Base-by-base conservation (phyloP, 2,329 filamentous ascomycete genomes). In the Didymellaceae sp. region DNA sequence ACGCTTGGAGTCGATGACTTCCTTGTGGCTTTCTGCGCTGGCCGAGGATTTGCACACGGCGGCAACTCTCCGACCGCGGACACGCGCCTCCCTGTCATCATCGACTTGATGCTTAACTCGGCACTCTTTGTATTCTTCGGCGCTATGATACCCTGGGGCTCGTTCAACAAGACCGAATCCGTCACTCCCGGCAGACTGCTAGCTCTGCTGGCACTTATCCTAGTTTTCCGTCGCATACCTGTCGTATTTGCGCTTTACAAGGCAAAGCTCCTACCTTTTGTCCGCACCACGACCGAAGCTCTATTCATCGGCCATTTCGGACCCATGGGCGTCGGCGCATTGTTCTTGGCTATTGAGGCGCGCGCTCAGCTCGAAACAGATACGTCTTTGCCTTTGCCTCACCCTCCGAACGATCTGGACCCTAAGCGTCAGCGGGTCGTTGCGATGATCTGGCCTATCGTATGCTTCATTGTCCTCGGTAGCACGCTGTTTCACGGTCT, bases 61-160 rank as follows among this genome's bases (percentile, higher is more conserved):
- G 80, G 81, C 26, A 82, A 80, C 74, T 82, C 80, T 47, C 70
- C 75, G 2, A 76, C 75, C 32, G 71, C 73, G 5, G 72, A 76
- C 25, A 74, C 78, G 0, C 67, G 77, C 2, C 72, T 84, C 1
- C 78, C 78, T 0, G 67, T 76, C 9, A 74, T 84, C 35, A 75
- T 83, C 43, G 81, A 84, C 55, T 63, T 83, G n/a, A 68, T 84
- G 33, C 76, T 84, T 52, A 84, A 83, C 61, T 78, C 75, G 7
- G 75, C 76, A 14, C 77, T 83, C 72, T 84, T 84, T 54, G 74
- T 83, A 39, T 83, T 82, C 64, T 80, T 83, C 24, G 81, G 82
- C 16, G 73, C 80, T 2, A 78, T 81, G 55, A 78, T 83, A 2
- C 81, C 80, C 0, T 84, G 80, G 77, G 37, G 70, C 0, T 60